Evolutionary conservation across 192 early-diverging fungal genomes (phyloP), one percentile per base, ranked within the genome.

Genomic region (Chytriomyces sp.): DNA sequence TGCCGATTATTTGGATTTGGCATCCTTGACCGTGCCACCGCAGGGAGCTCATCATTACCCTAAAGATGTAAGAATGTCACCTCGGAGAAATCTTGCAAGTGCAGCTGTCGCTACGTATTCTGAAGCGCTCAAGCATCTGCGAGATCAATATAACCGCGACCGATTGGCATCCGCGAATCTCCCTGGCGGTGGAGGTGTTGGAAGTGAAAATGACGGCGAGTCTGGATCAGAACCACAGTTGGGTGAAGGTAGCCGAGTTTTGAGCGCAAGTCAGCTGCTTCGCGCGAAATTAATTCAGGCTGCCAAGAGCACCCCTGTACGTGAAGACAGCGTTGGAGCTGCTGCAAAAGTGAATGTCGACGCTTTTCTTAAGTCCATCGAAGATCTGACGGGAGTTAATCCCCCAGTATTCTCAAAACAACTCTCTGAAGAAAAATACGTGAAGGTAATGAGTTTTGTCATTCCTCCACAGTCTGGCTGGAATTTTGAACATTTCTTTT

Each of bases 351-450:
- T 82, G 48, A 80, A 91, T 0, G 66, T 93, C 67, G 89, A 93
- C 72, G 80, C 81, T 10, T 81, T 94, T 1, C 79, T 95, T 20
- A 80, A 81, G 45, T 84, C 88, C 0, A 66, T 93, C 28, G 94
- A 95, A 72, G 83, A 83, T 35, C 88, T 83, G 7, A 88, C 88
- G n/a, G 85, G 85, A 13, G 85, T 83, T 6, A 65, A 79, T 10
- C 88, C 90, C 3, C 90, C 90, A 57, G 67, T 92, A 16, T 94
- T 95, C 67, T 86, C 91, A 9, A 93, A 91, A 61, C 71, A 83
- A 35, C 77, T 91, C 18, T 80, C 85, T 5, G 94, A 96, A 79
- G 94, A 93, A 46, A 79, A 87, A 45, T 94, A 87, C 77, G 93
- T 95, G 7, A 86, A 89, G 24, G 86, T 86, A n/a, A 84, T 87